Base-by-base conservation (phyloP, 257 asterid genomes). In the Paulownia fortunei region DNA sequence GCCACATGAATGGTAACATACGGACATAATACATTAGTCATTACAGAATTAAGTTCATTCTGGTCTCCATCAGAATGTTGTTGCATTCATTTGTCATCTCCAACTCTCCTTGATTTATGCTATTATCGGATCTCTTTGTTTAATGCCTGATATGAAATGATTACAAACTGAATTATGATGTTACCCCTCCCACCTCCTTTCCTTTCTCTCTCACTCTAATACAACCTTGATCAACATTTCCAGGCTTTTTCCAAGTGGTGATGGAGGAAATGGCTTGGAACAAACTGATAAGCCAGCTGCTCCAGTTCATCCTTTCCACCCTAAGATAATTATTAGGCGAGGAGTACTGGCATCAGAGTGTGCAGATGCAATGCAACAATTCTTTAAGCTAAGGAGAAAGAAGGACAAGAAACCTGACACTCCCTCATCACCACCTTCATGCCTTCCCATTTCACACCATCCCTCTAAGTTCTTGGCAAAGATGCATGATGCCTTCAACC, bases 301-400 rank as follows among this genome's bases (percentile, higher is more conserved):
- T 55, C 98, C 99, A 0, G 82, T 90, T 59, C 99, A 96, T 66
- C 99, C 99, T 4, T 96, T 96, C 89, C 99, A 96, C 83, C 96
- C 99, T 34, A 90, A 90, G 47, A 92, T 96, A 64, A 82, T 27
- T 0, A 85, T 96, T 15, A 84, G 98, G 69, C 88, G 97, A 60
- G 92, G 94, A 26, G 92, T 96, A 19, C 79, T 96, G 78, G 83
- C 92, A 24, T 72, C 91, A 8, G 98, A 93, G n/a, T 93, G 99
- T 84, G 97, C 97, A 63, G 97, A 89, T 16, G 81, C 88, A 11
- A 96, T 96, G 98, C 97, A 93, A 75, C 94, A 91, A 47, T 96
- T 96, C 85, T 93, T 96, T 72, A 95, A 83, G 77, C 86, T 86
- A 2, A 88, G 98, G 84, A 88, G 99, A 83, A 91, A 87, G 77